Evolutionary conservation across 768 basidiomycete species (phyloP).

Genomic region (Suillus sp.): DNA sequence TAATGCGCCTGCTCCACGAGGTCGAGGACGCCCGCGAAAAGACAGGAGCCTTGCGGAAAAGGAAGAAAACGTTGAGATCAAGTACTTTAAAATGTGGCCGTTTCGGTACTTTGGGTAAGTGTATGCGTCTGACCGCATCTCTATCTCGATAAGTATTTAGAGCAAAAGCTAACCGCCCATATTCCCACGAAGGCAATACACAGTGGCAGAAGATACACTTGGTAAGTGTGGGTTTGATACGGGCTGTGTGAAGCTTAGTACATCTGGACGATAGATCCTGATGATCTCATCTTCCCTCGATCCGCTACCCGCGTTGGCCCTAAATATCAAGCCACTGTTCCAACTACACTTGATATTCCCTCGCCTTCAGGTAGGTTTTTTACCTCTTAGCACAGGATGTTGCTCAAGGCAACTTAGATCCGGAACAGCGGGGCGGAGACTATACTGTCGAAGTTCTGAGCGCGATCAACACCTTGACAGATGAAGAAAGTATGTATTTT

Average conservation of each 20-base stretch:
- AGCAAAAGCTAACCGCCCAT: conserved; percentile 16
- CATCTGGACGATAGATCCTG: conserved; percentile 67
- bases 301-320: conserved; percentile 88
- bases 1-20: conserved; percentile 71
- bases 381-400: conserved; percentile 2
- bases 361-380: conserved; percentile 40
- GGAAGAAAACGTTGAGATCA: conserved; percentile 76
- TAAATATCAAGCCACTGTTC: conserved; percentile 77
- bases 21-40: conserved; percentile 77
- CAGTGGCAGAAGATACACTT: conserved; percentile 88
- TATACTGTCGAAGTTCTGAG: conserved; percentile 74
- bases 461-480: conserved; percentile 61
- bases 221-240: conserved; percentile 47
- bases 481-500: conserved; percentile 61
- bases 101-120: conserved; percentile 97
- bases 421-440: conserved; percentile 68
- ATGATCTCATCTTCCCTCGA: conserved; percentile 96
- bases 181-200: conserved; percentile 65
- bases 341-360: conserved; percentile 35
- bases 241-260: conserved; percentile 18
- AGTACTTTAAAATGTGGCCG: conserved; percentile 89
- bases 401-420: conserved; percentile 20
- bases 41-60: conserved; percentile 72
- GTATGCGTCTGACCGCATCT: neutral
- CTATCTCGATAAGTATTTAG: conserved; percentile 6